Base-by-base conservation (phyloP, 495 filamentous ascomycete genomes). In the Extremus antarcticus region DNA sequence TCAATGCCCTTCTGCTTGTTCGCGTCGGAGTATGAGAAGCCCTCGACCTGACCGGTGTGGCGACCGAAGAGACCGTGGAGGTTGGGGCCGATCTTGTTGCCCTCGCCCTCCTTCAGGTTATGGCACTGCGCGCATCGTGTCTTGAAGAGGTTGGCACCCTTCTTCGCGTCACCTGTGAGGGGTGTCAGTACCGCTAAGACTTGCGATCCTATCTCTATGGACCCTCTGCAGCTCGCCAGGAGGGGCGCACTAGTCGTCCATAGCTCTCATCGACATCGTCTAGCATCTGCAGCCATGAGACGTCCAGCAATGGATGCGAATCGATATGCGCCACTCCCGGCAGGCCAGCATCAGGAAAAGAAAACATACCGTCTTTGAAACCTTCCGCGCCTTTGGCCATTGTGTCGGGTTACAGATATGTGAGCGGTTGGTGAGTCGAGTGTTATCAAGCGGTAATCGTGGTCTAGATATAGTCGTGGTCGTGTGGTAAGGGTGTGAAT, bases 101-200 rank as follows among this genome's bases (percentile, higher is more conserved):
- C 77, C 74, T 90, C 94, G 61, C 75, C 83, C 22, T 73, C 77
- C 73, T 90, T 86, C 68, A 94, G 76, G 70, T 87, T 97, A 78
- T 99, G 92, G 83, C 92, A 99, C 75, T 99, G 92, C 55, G 88
- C 87, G 75, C 92, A 99, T 68, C 92, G 85, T 62, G 92, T 99
- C 87, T 85, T 57, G 87, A 97, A 99, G 69, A 99, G 88, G 79
- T 86, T 89, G 72, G 90, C 92, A 78, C 92, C 92, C 83, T 99
- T 99, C 75, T 89, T 86, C 67, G 79, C 71, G 73, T 95, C 88
- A 76, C 92, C 92, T 98, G 69, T 54, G 38, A 43, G 38, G 13
- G 16, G 17, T 43, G 70, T 77, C 60, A 78, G 76, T 17, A 45
- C 19, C 29, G 4, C 29, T 13, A 35, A 7, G 29, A 13, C 29